A percentile compares a stretch with the other conserved stretches of the same genome.
phyloP scores from a whole-genome alignment of 495 filamentous ascomycete species.

The Aspergillus funiculosus region DNA sequence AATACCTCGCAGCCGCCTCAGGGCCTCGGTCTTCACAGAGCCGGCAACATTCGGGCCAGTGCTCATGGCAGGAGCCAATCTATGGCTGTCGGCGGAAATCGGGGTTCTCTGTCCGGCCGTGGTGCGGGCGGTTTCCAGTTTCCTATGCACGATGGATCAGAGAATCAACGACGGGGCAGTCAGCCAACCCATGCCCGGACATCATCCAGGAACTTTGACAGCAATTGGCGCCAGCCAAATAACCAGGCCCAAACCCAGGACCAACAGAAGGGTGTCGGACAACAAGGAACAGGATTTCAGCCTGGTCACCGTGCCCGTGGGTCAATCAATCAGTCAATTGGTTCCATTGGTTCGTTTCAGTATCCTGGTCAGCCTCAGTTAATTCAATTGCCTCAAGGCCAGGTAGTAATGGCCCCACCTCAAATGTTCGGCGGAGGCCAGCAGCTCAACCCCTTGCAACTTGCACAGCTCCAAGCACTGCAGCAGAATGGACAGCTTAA shows the following conservation, averaged over 20 bases:
- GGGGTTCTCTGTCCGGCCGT: constrained; percentile 49
- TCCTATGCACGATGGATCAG: constrained; percentile 54
- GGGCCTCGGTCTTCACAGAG: constrained; percentile 41
- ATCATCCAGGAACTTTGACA: constrained; percentile 87
- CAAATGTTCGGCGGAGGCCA: constrained; percentile 75
- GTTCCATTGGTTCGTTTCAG: constrained; percentile 80
- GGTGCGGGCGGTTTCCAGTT: constrained; percentile 67
- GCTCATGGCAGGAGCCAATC: constrained; percentile 63
- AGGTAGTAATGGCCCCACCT: constrained; percentile 65
- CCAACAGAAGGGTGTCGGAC: constrained; percentile 58
- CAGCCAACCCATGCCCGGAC: constrained; percentile 67
- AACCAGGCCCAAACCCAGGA: constrained; percentile 53
- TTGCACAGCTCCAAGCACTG: constrained; percentile 86
- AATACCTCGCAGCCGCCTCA: constrained; percentile 33
- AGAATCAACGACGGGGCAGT: constrained; percentile 68
- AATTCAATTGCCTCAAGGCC: constrained; percentile 75
- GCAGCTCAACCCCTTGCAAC: constrained; percentile 81
- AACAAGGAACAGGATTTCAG: constrained; percentile 66
- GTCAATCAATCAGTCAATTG: constrained; percentile 83
- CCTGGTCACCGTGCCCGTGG: constrained; percentile 81
- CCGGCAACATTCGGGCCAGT: constrained; percentile 48
- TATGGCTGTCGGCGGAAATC: constrained; percentile 58
- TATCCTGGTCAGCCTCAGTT: constrained; percentile 89
- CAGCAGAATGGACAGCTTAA: constrained; percentile 77
- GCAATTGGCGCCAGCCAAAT: constrained; percentile 92